Percentiles rank a stretch among this genome's conserved stretches.
phyloP scores from a whole-genome alignment of 352 stramenopile species.

The Phytophthora syringae region DNA sequence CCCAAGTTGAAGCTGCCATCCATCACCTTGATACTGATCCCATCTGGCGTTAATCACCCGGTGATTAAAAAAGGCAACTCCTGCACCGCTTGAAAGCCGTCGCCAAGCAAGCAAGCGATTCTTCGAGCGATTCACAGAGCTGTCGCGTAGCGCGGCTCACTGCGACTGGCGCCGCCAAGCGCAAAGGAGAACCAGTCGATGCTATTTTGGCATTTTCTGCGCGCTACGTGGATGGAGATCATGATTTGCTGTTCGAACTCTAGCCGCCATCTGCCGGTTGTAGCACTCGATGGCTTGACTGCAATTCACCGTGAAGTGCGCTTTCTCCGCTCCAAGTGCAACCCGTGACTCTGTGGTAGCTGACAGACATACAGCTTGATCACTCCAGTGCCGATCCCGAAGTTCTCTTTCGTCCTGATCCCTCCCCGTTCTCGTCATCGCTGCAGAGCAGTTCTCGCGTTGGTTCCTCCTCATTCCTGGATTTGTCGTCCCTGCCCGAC shows the following conservation, averaged over 20 bases:
- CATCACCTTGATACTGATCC: too few species aligned
- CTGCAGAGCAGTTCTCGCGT: background rate
- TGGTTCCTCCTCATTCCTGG: slow-evolving; percentile 17
- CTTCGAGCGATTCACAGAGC: background rate
- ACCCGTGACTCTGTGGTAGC: slow-evolving; percentile 17
- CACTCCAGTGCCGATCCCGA: slow-evolving; percentile 27
- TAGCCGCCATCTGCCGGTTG: slow-evolving; percentile 17
- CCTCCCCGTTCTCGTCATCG: slow-evolving; percentile 16
- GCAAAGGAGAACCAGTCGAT: slow-evolving; percentile 21
- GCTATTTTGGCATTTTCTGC: slow-evolving; percentile 16
- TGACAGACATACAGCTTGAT: slow-evolving; percentile 17
- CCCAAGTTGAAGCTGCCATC: slow-evolving; percentile 24
- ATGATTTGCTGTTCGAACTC: slow-evolving; percentile 10
- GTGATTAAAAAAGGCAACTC: slow-evolving; percentile 10
- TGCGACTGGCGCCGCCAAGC: slow-evolving; percentile 4
- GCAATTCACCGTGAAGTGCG: background rate
- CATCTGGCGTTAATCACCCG: slow-evolving; percentile 12
- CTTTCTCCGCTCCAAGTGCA: slow-evolving; percentile 13
- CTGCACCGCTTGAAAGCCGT: slow-evolving; percentile 10
- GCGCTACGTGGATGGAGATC: slow-evolving; percentile 1
- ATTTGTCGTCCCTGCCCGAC: slow-evolving; percentile 25
- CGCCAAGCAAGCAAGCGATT: background rate
- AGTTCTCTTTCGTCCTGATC: slow-evolving; percentile 9
- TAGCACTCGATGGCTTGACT: slow-evolving; percentile 3
- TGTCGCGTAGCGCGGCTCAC: background rate